These are phyloP conservation scores for Salix caprea DNA, from an alignment of 345 rosid genomes.

Conservation along the genomic window DNA sequence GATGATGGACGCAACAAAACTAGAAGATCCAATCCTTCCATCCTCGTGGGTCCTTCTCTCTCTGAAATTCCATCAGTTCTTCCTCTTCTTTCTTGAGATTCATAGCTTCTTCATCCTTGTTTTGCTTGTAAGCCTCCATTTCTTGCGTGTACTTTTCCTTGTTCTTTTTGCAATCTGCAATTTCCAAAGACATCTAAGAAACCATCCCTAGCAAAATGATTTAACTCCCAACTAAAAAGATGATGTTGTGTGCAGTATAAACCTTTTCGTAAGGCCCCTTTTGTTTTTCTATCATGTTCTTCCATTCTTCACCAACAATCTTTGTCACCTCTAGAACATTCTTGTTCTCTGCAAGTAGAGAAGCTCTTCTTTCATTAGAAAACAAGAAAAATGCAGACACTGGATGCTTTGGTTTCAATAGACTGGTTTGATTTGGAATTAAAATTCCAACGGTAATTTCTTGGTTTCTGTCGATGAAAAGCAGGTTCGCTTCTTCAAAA, in stretches of 20 bases:
- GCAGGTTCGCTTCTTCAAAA: no score
- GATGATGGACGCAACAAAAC: no score
- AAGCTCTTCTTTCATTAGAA: constrained; percentile 66
- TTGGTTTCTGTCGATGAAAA: no score
- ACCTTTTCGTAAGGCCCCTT: constrained; percentile 67
- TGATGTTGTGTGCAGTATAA: not conserved
- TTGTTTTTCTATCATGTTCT: constrained; percentile 61
- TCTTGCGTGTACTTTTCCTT: constrained; percentile 68
- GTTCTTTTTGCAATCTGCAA: constrained; percentile 66
- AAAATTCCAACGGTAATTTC: no score
- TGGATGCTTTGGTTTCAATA: constrained; percentile 81
- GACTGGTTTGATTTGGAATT: constrained; percentile 11
- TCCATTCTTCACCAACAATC: constrained; percentile 85
- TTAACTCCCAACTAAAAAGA: not conserved
- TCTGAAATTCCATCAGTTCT: constrained; percentile 76
- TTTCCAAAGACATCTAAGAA: not conserved
- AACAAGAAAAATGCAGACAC: constrained; percentile 74
- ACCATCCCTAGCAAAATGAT: not conserved
- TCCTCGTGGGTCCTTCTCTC: no score
- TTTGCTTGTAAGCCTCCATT: constrained; percentile 79
- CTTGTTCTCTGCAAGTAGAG: constrained; percentile 58
- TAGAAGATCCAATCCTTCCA: no score
- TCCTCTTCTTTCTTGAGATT: constrained; percentile 61
- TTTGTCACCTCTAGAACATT: constrained; percentile 65
- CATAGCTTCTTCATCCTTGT: constrained; percentile 63